Base-by-base conservation (phyloP, 768 basidiomycete species). In the Boletus huronensis region DNA sequence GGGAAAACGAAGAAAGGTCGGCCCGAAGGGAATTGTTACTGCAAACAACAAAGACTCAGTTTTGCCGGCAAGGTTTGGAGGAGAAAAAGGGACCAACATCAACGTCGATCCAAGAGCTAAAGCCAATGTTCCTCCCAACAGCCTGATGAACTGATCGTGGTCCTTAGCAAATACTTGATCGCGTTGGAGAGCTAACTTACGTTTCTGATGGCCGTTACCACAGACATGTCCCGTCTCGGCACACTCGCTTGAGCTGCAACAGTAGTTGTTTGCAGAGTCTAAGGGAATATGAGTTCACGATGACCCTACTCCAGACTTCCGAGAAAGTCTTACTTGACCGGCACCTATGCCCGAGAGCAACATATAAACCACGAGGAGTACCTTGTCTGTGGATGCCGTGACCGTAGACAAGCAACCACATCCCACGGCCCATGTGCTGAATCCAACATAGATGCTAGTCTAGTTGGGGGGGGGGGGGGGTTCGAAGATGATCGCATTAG, bases 201-300 rank as follows among this genome's bases (percentile, higher is more conserved):
- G 64, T 85, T 86, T 46, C 84, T 76, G 52, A 83, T 78, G 0
- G 82, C 83, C 0, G 88, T 90, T 0, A 89, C 87, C 9, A 87
- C 84, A 1, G 85, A 84, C 87, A 90, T 88, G 56, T 91, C 88
- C 38, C 75, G 75, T 36, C 88, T 72, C 0, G 80, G 69, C 0
- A 90, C 88, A 25, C 85, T 83, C 0, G 87, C 87, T 64, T 91
- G 89, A 7, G 81, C 84, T 0, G 85, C 85, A 7, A 88, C 81
- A 0, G 85, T 88, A 0, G 84, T 86, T 0, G 84, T 86, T 64
- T 82, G 80, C 14, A 81, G 61, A 0, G 81, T 83, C 80, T 83
- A 47, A 23, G 23, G 6, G 26, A 41, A 41, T 8, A 32, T 40
- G 34, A 57, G 34, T 46, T 29, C 19, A 25, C 28, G 26, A 51